Conservation (phyloP, 2,329 filamentous ascomycete genomes). For the Exserohilum turcica region DNA sequence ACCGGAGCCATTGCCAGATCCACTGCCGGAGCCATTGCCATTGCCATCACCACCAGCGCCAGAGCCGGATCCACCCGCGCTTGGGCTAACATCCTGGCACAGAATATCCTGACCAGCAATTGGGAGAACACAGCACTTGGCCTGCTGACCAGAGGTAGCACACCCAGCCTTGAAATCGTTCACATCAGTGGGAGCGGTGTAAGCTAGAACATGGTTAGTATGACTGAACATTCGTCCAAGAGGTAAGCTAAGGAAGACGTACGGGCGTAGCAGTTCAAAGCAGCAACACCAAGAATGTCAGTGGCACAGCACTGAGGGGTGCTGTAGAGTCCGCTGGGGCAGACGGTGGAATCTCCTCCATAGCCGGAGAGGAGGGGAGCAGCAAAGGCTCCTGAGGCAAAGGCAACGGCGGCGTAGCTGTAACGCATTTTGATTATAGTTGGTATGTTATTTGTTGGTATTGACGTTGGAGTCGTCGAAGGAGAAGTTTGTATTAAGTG, state of each 20-base stretch:
- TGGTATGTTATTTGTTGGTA: neutral
- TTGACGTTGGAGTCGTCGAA: no score
- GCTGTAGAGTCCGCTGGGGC: slow-evolving; percentile 7
- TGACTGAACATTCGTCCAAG: neutral
- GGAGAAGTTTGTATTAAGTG: no score
- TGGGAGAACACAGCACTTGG: slow-evolving; percentile 17
- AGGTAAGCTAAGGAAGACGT: neutral
- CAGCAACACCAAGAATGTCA: slow-evolving; percentile 8
- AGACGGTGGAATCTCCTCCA: neutral
- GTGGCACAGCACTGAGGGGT: slow-evolving; percentile 18
- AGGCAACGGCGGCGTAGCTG: slow-evolving; percentile 7
- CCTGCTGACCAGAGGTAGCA: slow-evolving; percentile 9
- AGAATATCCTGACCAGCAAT: slow-evolving; percentile 10
- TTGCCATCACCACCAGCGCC: neutral
- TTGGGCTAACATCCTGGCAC: slow-evolving; percentile 14
- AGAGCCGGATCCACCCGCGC: neutral
- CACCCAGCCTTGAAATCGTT: slow-evolving; percentile 8
- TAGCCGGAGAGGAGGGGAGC: slow-evolving; percentile 2
- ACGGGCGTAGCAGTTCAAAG: slow-evolving; percentile 13
- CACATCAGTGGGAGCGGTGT: slow-evolving; percentile 1
- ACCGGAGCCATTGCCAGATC: no score
- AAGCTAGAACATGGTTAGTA: slow-evolving; percentile 1
- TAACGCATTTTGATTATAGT: slow-evolving; percentile 11
- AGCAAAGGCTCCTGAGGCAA: slow-evolving; percentile 4
- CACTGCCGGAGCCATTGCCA: neutral